These are phyloP conservation scores for Arthrinium phaeospermum DNA, from an alignment of 2,329 filamentous ascomycete genomes.

Conservation along the genomic window DNA sequence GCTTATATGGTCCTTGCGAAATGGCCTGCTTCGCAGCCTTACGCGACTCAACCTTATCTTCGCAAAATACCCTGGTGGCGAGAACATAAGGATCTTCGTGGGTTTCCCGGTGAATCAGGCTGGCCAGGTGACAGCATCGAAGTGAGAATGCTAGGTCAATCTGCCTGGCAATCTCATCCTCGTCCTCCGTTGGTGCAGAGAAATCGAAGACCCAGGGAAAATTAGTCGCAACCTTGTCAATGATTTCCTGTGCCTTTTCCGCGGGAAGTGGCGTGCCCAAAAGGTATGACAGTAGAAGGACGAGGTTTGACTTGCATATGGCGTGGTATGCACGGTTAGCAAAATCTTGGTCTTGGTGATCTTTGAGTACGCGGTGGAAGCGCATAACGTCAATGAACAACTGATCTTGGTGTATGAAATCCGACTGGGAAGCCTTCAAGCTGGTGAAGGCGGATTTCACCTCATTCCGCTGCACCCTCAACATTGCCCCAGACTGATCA, in stretches of 20 bases:
- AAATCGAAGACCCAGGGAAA: conserved; percentile 30
- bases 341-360: not conserved
- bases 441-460: not conserved
- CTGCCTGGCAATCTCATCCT: conserved; percentile 20
- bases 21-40: conserved; percentile 20
- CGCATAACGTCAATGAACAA: not conserved
- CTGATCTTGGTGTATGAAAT: not conserved
- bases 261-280: not conserved
- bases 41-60: conserved; percentile 4
- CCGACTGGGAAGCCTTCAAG: not conserved
- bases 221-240: not conserved
- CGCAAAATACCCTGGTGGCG: conserved; percentile 35
- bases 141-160: conserved; percentile 32
- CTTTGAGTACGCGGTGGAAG: not conserved
- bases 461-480: not conserved
- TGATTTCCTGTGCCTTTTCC: not conserved
- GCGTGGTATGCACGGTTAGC: not conserved
- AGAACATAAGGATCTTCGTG: conserved; percentile 27
- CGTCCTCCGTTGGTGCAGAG: conserved; percentile 3
- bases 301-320: not conserved
- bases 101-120: conserved; percentile 23
- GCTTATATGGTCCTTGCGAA: conserved; percentile 16
- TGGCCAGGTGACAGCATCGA: conserved; percentile 31
- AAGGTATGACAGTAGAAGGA: not conserved
- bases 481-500: not conserved